Evolutionary conservation across 2,329 filamentous ascomycete species (phyloP).

Genomic region (Clonostachys sp.): DNA sequence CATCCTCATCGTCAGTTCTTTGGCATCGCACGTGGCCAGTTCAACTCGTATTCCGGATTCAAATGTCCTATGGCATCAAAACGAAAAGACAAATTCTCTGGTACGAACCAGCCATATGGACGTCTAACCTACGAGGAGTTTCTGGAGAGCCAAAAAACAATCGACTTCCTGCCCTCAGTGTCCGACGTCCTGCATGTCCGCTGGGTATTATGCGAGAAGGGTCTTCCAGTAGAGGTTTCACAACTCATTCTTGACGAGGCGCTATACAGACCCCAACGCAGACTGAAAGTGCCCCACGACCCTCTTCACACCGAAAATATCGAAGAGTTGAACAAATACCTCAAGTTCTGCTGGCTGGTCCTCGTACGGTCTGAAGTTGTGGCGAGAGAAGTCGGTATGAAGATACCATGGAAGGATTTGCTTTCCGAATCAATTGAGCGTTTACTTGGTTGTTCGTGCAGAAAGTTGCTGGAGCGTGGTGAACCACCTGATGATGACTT

Average conservation of each 20-base stretch:
- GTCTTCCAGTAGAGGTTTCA: constrained; percentile 9
- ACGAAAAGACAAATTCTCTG: background rate
- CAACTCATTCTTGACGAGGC: constrained; percentile 7
- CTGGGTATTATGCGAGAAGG: constrained; percentile 3
- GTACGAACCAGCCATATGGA: constrained; percentile 1
- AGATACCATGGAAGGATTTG: constrained; percentile 1
- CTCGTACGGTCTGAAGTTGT: constrained; percentile 15
- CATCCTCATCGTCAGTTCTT: constrained; percentile 11
- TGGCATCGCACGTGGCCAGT: constrained; percentile 7
- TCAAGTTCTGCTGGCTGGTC: constrained; percentile 17
- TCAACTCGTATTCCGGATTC: background rate
- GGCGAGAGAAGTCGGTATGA: constrained; percentile 9
- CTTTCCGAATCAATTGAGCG: background rate
- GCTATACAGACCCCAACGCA: constrained; percentile 2
- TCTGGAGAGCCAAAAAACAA: background rate
- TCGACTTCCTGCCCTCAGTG: background rate
- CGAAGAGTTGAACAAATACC: constrained; percentile 13
- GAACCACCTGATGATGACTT: too few species aligned
- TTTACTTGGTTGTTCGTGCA: background rate
- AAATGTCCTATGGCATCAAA: background rate
- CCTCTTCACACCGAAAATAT: constrained; percentile 9
- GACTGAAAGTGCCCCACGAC: constrained; percentile 7
- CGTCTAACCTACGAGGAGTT: constrained; percentile 4
- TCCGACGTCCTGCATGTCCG: constrained; percentile 3
- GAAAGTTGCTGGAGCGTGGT: background rate